A percentile compares a stretch with the other conserved stretches of the same genome.
Conservation (phyloP, 2,329 filamentous ascomycete species). For the Aspergillus jensenii region DNA sequence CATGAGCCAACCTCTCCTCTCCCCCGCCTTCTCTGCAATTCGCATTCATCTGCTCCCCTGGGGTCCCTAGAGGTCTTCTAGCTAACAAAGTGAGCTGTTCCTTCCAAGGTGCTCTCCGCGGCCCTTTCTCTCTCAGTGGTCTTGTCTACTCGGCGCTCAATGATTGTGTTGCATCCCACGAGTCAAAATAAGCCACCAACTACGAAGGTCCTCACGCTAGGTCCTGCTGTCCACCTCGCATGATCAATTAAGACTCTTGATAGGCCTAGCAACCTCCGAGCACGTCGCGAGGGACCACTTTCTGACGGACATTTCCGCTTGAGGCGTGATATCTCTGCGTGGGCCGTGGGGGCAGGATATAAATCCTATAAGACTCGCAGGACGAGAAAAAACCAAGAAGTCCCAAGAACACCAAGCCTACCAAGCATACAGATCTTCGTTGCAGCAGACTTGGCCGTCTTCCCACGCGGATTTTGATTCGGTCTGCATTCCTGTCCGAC, state of each 20-base stretch:
- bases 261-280: conserved; percentile 12
- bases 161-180: conserved; percentile 1
- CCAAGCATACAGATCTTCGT: conserved; percentile 4
- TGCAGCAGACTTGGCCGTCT: neutral
- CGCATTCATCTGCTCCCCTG: conserved; percentile 8
- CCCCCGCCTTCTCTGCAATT: neutral
- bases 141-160: neutral
- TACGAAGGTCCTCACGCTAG: conserved; percentile 19
- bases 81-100: conserved; percentile 6
- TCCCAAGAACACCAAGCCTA: conserved; percentile 13
- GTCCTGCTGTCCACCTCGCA: conserved; percentile 7
- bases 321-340: conserved; percentile 1
- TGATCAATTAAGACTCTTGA: conserved; percentile 3
- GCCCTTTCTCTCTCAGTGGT: neutral
- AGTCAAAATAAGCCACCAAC: conserved; percentile 2
- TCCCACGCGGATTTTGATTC: conserved; percentile 15
- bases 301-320: conserved; percentile 7
- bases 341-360: neutral
- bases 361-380: conserved; percentile 15
- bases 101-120: neutral
- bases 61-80: neutral
- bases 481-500: conserved; percentile 2
- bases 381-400: conserved; percentile 16
- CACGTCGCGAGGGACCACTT: conserved; percentile 16
- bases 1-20: conserved; percentile 12